These are phyloP conservation scores for Eimeria praecox DNA, from an alignment of 169 alveolate genomes.

Conservation along the genomic window DNA sequence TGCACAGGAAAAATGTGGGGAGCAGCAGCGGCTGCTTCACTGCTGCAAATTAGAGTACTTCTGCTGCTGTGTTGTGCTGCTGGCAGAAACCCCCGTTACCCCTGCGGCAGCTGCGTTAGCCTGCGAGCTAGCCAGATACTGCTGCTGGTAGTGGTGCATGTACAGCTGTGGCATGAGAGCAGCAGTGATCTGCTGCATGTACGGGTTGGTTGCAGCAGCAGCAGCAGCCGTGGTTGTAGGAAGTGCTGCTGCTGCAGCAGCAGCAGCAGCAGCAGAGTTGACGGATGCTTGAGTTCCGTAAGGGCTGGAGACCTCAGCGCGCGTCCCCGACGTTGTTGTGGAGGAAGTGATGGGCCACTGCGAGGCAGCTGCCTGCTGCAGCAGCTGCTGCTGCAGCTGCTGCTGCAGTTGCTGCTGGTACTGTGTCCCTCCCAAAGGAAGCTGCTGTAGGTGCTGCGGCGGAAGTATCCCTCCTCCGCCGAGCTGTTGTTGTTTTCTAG, in stretches of 20 bases:
- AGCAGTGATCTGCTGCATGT: slow-evolving; percentile 78
- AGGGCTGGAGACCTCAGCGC: slow-evolving; percentile 48
- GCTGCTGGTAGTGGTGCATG: slow-evolving; percentile 79
- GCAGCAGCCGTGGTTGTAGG: slow-evolving; percentile 28
- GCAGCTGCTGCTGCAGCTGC: slow-evolving; percentile 71
- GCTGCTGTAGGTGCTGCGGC: slow-evolving; percentile 68
- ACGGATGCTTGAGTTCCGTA: slow-evolving; percentile 57
- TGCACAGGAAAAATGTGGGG: not conserved
- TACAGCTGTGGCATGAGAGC: slow-evolving; percentile 71
- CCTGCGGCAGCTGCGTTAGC: slow-evolving; percentile 68
- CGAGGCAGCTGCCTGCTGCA: slow-evolving; percentile 59
- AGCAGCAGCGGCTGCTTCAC: slow-evolving; percentile 5
- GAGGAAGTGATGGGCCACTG: slow-evolving; percentile 33
- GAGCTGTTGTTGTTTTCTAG: slow-evolving; percentile 47
- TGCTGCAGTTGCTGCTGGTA: slow-evolving; percentile 47
- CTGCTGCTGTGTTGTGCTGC: slow-evolving; percentile 46
- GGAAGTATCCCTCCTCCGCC: slow-evolving; percentile 41
- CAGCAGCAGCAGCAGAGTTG: slow-evolving; percentile 55
- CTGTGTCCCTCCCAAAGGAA: slow-evolving; percentile 52
- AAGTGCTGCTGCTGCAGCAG: slow-evolving; percentile 31
- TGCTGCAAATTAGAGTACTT: slow-evolving; percentile 53
- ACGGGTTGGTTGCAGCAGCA: slow-evolving; percentile 53
- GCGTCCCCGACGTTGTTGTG: slow-evolving; percentile 12
- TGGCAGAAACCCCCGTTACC: slow-evolving; percentile 33
- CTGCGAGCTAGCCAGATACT: slow-evolving; percentile 64